Evolutionary conservation across 306 rosid species (phyloP), one percentile per base, ranked within the genome.

Genomic region (Canavalia ensiformis): DNA sequence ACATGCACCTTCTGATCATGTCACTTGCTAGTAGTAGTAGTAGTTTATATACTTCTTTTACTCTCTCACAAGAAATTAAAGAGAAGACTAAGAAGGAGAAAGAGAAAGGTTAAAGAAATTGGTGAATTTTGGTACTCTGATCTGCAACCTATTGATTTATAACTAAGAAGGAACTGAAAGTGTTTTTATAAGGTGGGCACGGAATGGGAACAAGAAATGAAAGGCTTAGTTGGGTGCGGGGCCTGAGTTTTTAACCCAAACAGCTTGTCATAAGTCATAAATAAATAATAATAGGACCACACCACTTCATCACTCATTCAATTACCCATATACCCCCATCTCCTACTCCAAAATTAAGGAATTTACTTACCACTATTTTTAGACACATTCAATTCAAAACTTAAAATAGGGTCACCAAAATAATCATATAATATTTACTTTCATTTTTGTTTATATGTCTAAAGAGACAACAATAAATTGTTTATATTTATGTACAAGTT

Each of bases 161-260:
- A 84, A 85, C 80, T 18, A 87, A 78, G 84, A 71, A 76, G 89
- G 79, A 75, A 88, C 49, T 64, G 88, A 78, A 78, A 10, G 77
- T 65, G 88, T 56, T 68, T 84, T 79, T 79, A 77, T 18, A 81
- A 83, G 88, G 83, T 83, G 82, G 82, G 51, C 37, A 81, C 65
- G 81, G 82, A 29, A 59, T 74, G 86, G 86, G 73, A 59, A 78
- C 75, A 78, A 66, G 82, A 77, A 76, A 64, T 68, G 70, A 83
- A 83, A 81, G 85, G 64, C 85, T 69, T 78, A 82, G 90, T 90
- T 90, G 97, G 86, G 76, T 83, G 91, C 78, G 84, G 92, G 89
- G 77, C 88, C 65, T 31, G 81, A 76, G 86, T 80, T 88, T 73
- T 59, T 68, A 87, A 82, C 79, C 90, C 83, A 88, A 88, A 84